Conservation (phyloP, 306 rosid genomes). For the Dicorynia guianensis region DNA sequence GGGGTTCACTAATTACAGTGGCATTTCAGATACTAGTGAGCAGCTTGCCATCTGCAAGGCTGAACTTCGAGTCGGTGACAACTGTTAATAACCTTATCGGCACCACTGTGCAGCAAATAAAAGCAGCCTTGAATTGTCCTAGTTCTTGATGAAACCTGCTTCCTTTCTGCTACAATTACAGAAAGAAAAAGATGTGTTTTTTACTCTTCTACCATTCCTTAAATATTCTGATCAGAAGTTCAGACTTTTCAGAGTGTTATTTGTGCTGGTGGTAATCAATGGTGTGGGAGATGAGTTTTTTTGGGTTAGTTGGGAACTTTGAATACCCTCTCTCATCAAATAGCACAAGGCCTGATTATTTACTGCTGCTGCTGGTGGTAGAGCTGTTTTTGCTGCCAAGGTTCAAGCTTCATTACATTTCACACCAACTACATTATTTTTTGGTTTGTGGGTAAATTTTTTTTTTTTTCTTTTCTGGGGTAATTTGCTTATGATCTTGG, state of each 20-base stretch:
- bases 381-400: slow-evolving; percentile 52
- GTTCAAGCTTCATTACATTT: slow-evolving; percentile 62
- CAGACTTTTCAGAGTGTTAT: slow-evolving; percentile 34
- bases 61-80: slow-evolving; percentile 85
- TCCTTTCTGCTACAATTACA: slow-evolving; percentile 24
- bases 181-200: background rate
- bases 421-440: slow-evolving; percentile 62
- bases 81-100: slow-evolving; percentile 87
- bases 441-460: slow-evolving; percentile 11
- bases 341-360: slow-evolving; percentile 58
- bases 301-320: slow-evolving; percentile 76
- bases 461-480: background rate
- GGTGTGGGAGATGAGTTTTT: slow-evolving; percentile 56
- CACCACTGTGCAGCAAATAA: slow-evolving; percentile 86
- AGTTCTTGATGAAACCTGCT: slow-evolving; percentile 51
- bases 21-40: slow-evolving; percentile 90
- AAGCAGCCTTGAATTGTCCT: slow-evolving; percentile 86
- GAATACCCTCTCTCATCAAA: slow-evolving; percentile 73
- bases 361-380: slow-evolving; percentile 60
- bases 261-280: slow-evolving; percentile 58
- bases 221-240: slow-evolving; percentile 60
- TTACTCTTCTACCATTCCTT: slow-evolving; percentile 43
- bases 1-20: slow-evolving; percentile 77
- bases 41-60: slow-evolving; percentile 79
- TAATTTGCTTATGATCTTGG: slow-evolving; percentile 11